Base-by-base conservation (phyloP, 1,284 basidiomycete genomes). In the Porogramme epimiltina region DNA sequence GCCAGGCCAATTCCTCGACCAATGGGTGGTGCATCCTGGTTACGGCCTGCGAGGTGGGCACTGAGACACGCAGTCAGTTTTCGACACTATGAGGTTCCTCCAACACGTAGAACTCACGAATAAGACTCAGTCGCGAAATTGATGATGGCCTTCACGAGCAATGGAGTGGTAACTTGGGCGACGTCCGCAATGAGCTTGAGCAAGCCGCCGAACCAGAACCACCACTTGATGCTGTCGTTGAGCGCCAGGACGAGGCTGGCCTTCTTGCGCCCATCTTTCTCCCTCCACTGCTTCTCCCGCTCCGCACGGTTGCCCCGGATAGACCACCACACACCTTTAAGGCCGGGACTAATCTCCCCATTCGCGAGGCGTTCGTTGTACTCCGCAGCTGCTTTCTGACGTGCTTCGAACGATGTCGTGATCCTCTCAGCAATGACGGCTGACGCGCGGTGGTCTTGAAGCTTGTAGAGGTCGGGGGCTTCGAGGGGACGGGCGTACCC, bases 401-500 rank as follows among this genome's bases (percentile, higher is more conserved):
- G 80, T 15, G 73, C 70, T 36, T 87, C 81, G 67, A 89, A 95
- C 1, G 87, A 86, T 1, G 69, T 69, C 22, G 79, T 71, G 26
- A 97, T 87, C 36, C 73, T 73, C 5, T 80, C 73, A 1, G 89
- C 85, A 42, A 94, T 81, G 15, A 73, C 62, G 2, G 75, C 74
- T 0, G 88, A 76, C 3, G 79, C 73, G 19, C 81, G 81, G 15
- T 84, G 73, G 42, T 84, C 79, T 55, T 87, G 85, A 40, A 95
- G 82, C 66, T 84, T 87, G 79, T 89, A 95, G n/a, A 96, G 75
- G 70, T 97, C 94, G 0, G 85, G 73, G 0, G 87, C 83, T 66
- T 94, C 88, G 4, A 96, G 78, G 1, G 93, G 88, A 4, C 93
- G 80, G 15, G 84, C 80, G 66, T 90, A 92, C 9, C 88, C 88